Conservation (phyloP, 2,329 filamentous ascomycete genomes). For the Dactylellina leptospora region DNA sequence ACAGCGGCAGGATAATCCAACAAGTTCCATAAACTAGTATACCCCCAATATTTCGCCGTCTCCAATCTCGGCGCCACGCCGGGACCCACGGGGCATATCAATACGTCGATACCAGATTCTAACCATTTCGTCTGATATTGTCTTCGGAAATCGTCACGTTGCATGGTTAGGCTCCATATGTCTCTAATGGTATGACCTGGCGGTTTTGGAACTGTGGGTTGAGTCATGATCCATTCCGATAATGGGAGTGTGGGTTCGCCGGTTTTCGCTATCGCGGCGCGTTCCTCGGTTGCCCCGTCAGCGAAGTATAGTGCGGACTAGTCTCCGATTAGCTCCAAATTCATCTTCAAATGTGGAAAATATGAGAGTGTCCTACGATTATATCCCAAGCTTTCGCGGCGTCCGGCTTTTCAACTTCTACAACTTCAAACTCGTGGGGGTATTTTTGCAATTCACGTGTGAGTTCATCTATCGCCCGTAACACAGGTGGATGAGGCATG, state of each 20-base stretch:
- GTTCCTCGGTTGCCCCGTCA: slow-evolving; percentile 69
- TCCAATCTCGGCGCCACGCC: slow-evolving; percentile 65
- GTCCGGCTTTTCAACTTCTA: slow-evolving; percentile 67
- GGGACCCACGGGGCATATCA: slow-evolving; percentile 70
- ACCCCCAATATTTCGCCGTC: slow-evolving; percentile 70
- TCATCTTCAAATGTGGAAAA: slow-evolving; percentile 9
- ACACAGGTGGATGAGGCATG: slow-evolving; percentile 69
- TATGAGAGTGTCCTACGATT: slow-evolving; percentile 59
- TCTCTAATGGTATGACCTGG: slow-evolving; percentile 60
- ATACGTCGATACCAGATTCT: slow-evolving; percentile 67
- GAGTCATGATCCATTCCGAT: slow-evolving; percentile 69
- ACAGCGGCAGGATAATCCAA: slow-evolving; percentile 72
- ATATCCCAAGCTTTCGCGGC: slow-evolving; percentile 66
- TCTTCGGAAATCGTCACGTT: slow-evolving; percentile 64
- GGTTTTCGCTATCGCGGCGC: slow-evolving; percentile 64
- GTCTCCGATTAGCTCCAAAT: slow-evolving; percentile 49
- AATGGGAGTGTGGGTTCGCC: slow-evolving; percentile 70
- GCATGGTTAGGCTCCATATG: slow-evolving; percentile 61
- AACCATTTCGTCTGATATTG: slow-evolving; percentile 64
- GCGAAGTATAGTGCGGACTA: slow-evolving; percentile 66
- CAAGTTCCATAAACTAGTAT: slow-evolving; percentile 74
- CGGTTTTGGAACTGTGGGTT: slow-evolving; percentile 62
- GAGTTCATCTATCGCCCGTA: slow-evolving; percentile 67
- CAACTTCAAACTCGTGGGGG: slow-evolving; percentile 65
- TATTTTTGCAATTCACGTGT: slow-evolving; percentile 64